Evolutionary conservation across 208 protist species (phyloP), one percentile per base, ranked within the genome.

Genomic region (Vickermania ingenoplastis): DNA sequence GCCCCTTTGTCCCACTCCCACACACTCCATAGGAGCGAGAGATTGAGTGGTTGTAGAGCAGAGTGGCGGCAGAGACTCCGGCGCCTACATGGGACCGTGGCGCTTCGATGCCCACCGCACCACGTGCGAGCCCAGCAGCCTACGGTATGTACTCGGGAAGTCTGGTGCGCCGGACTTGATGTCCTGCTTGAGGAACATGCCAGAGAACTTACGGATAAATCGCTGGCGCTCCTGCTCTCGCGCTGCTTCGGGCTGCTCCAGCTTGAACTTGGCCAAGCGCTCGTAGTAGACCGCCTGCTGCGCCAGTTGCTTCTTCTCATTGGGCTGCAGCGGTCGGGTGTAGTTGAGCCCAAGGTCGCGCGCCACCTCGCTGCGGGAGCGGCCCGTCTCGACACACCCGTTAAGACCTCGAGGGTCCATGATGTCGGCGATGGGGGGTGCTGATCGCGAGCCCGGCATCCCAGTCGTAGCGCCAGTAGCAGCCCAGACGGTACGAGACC

Each of bases 391-490:
- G 11, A 95, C 89, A 51, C 89, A 95, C 27, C 89, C 89, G 56
- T 92, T 93, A 21, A 95, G 59, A 5, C 89, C 89, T 31, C 86
- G 83, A 2, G 89, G 86, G 58, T 95, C 89, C 22, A 92, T 61
- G 31, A 92, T 81, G 64, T 95, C 89, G 2, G 81, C 67, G 2
- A 95, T 63, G 55, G 91, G 77, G n/a, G 51, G 81, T 91, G 64
- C 76, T 89, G 54, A 95, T 91, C n/a, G 79, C 86, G 11, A 93
- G 67, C 1, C 89, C 89, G 1, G 80, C 77, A 60, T 90, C 89
- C 86, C 89, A 95, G 73, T 95, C 89, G 66, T 92, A 91, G 24
- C 75, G 77, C 86, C 89, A 95, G 67, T 93, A 95, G 24, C 69
- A 60, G 26, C 89, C 89, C 59, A 89, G 83, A 7, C 89, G 81